Evolutionary conservation across 192 early-diverging fungal species (phyloP), one percentile per base, ranked within the genome.

Genomic region (Umbelopsis isabellina): DNA sequence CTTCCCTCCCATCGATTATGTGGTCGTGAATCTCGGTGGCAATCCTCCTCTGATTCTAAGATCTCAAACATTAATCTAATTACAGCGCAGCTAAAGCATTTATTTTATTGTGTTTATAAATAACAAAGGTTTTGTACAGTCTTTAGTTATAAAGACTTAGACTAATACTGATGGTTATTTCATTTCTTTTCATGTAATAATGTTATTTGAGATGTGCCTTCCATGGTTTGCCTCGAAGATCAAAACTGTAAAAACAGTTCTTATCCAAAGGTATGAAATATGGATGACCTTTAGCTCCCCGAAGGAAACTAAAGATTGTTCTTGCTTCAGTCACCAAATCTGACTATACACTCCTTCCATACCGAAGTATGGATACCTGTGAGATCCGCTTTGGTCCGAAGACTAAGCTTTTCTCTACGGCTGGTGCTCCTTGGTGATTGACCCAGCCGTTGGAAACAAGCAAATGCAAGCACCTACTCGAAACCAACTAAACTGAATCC

Each of bases 201-300:
- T 61, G 37, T 33, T 23, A 35, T 35, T 1, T 16, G 13, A 35
- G 25, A 27, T 61, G 55, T 61, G 55, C 30, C 55, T 4, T 61
- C 55, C 55, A 61, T 61, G 55, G 55, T 61, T 61, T 61, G 25
- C 55, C 55, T 61, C 55, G 55, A 61, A 61, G 55, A 61, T 61
- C 55, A 61, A 61, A 61, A 61, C 55, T 61, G 55, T 61, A 61
- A 61, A 61, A 61, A 61, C 55, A 61, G 55, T 61, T 61, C 21
- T 61, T 61, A 25, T 61, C 55, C 55, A 61, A 61, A 61, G 55
- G 55, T 35, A 61, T 61, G 55, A 61, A 61, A 61, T 61, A 61
- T 61, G 55, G 55, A 61, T 61, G 55, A 61, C 55, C 55, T 35
- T 30, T 30, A 61, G 55, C 55, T 33, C 55, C 30, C 55, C 55